Evolutionary conservation across 306 rosid species (phyloP).

Genomic region (Aeschynomene evenia): DNA sequence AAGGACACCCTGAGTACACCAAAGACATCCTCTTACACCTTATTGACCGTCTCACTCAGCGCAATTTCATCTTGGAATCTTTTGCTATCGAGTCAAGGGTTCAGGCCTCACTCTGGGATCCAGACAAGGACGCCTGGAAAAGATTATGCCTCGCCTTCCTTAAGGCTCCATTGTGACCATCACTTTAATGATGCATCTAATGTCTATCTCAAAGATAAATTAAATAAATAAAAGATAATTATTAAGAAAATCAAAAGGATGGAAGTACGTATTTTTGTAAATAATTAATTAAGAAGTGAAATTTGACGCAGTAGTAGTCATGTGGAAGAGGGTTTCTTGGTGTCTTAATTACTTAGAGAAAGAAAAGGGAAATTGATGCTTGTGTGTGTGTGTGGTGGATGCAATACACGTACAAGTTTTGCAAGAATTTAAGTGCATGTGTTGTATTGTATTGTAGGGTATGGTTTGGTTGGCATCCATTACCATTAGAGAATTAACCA

Average conservation of each 20-base stretch:
- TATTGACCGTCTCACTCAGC: constrained; percentile 63
- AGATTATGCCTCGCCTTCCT: constrained; percentile 61
- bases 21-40: constrained; percentile 68
- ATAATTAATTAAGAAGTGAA: neutral
- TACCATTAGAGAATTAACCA: neutral
- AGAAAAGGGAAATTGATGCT: neutral
- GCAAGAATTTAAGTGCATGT: too few relatives aligned
- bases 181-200: too few relatives aligned
- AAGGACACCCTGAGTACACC: constrained; percentile 95
- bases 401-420: neutral
- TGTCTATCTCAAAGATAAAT: neutral
- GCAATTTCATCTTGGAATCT: constrained; percentile 48
- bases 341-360: too few relatives aligned
- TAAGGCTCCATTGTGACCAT: constrained; percentile 56
- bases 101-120: constrained; percentile 45
- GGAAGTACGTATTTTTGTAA: neutral
- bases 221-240: too few relatives aligned
- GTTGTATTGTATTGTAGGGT: too few relatives aligned
- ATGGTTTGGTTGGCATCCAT: too few relatives aligned
- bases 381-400: neutral
- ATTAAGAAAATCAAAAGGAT: too few relatives aligned
- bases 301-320: neutral
- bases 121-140: constrained; percentile 70
- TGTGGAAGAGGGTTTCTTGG: neutral
- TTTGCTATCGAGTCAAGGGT: constrained; percentile 50